Conservation (phyloP, 176 grass and related monocot genomes). For the Elymus sibiricus region DNA sequence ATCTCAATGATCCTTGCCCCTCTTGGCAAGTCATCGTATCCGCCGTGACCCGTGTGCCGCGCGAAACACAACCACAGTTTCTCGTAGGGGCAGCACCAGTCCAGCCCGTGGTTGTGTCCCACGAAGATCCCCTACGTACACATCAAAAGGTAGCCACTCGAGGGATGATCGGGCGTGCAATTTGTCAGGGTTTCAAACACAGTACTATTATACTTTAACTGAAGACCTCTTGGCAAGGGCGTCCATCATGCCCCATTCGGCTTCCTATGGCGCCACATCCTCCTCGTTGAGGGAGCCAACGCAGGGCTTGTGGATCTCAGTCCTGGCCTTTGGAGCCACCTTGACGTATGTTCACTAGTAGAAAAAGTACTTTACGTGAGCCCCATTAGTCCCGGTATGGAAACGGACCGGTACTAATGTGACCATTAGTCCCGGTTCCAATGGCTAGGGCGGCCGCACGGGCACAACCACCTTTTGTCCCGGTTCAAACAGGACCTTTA, state of each 20-base stretch:
- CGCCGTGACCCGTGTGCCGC: constrained; percentile 74
- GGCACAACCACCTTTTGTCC: too few relatives aligned
- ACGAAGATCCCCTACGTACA: constrained; percentile 65
- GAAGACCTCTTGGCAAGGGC: constrained; percentile 58
- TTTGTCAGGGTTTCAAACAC: not conserved
- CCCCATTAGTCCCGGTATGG: too few relatives aligned
- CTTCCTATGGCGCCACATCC: constrained; percentile 58
- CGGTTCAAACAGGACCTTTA: too few relatives aligned
- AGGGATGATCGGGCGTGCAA: not conserved
- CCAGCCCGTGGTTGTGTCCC: constrained; percentile 88
- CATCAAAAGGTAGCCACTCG: not conserved
- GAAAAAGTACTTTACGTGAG: too few relatives aligned
- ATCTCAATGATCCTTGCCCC: constrained; percentile 70
- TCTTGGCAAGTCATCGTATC: constrained; percentile 68
- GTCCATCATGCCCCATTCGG: constrained; percentile 84
- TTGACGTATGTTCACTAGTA: too few relatives aligned
- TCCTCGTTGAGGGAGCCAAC: constrained; percentile 85
- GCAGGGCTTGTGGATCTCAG: constrained; percentile 48
- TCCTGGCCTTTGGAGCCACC: constrained; percentile 53
- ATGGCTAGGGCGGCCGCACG: too few relatives aligned
- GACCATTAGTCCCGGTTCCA: too few relatives aligned
- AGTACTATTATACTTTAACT: constrained; percentile 42
- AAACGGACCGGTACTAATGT: too few relatives aligned
- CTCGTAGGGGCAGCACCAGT: constrained; percentile 87
- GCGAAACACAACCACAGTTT: constrained; percentile 48